These are phyloP conservation scores for Krasilnikovozyma curviuscula DNA, from an alignment of 768 basidiomycete genomes.

Conservation along the genomic window DNA sequence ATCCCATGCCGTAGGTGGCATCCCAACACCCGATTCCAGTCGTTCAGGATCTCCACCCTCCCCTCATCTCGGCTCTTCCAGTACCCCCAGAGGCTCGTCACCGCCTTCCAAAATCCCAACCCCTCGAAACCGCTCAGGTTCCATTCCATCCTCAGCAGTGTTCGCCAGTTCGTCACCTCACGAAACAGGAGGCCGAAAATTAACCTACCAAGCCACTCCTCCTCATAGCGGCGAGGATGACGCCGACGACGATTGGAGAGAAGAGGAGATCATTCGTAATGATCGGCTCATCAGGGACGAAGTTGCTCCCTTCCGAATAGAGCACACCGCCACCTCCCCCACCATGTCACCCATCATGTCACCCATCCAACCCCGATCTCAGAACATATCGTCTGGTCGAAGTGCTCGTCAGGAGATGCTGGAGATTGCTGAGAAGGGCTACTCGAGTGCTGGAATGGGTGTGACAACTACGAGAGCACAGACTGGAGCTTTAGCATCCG, in stretches of 20 bases:
- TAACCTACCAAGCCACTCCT: not conserved
- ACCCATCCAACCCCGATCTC: constrained; percentile 1
- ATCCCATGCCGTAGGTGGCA: not conserved
- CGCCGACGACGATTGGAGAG: no score
- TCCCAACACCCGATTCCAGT: not conserved
- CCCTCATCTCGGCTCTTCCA: no score
- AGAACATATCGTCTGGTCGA: not conserved
- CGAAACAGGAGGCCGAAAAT: no score
- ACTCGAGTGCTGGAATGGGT: no score
- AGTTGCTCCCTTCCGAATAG: constrained; percentile 5
- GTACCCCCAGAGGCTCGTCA: no score
- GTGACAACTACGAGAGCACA: no score
- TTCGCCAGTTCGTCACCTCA: no score
- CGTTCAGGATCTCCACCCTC: not conserved
- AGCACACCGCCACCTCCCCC: no score
- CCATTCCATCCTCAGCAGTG: not conserved
- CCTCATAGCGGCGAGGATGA: not conserved
- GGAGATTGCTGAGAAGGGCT: not conserved
- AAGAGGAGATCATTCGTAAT: not conserved
- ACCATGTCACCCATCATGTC: constrained; percentile 1
- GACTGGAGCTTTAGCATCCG: no score
- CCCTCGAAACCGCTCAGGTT: not conserved
- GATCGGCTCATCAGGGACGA: constrained; percentile 7
- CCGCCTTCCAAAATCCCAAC: not conserved
- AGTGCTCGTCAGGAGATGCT: not conserved